Base-by-base conservation (phyloP, 257 asterid genomes). In the Solanum neorickii region DNA sequence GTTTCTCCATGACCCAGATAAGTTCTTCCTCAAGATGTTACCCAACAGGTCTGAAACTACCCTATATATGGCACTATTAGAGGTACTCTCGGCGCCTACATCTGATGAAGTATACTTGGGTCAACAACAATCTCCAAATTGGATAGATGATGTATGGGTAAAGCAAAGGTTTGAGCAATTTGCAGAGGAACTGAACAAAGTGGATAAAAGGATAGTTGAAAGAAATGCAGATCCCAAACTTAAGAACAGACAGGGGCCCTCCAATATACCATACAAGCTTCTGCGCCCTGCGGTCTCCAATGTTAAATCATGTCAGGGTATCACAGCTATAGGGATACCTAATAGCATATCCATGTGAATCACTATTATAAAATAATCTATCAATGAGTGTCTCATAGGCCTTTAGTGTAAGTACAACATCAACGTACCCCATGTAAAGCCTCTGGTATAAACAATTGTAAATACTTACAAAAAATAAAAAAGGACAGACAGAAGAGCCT, bases 151-250 rank as follows among this genome's bases (percentile, higher is more conserved):
- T 82, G 91, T 44, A 60, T 87, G 87, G 89, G 73, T 92, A 11
- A 89, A 88, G 39, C 87, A 25, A 56, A 90, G 90, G 88, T 88
- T 88, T 75, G 84, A 73, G 85, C 37, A 88, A 77, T 92, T 92
- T 59, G 86, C 87, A 18, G 87, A 84, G 89, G 91, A 92, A 49
- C 92, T 92, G 86, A 66, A 66, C 62, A 87, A 91, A 83, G 94
- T 91, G 73, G 88, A 78, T 90, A 87, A 70, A 74, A 90, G 88
- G 69, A 91, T 92, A 52, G 56, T 31, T 49, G 73, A 42, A 49
- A 91, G 93, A 86, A 92, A 92, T 84, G 88, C 74, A 86, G 93
- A 92, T 69, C 91, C 89, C 44, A 87, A 73, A 83, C 87, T 92
- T 23, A 91, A 88, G 89, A 92, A 92, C 83, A 91, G 94, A 88